These are phyloP conservation scores for Dimargaris cristalligena DNA, from an alignment of 192 early-diverging fungal genomes.

Conservation along the genomic window DNA sequence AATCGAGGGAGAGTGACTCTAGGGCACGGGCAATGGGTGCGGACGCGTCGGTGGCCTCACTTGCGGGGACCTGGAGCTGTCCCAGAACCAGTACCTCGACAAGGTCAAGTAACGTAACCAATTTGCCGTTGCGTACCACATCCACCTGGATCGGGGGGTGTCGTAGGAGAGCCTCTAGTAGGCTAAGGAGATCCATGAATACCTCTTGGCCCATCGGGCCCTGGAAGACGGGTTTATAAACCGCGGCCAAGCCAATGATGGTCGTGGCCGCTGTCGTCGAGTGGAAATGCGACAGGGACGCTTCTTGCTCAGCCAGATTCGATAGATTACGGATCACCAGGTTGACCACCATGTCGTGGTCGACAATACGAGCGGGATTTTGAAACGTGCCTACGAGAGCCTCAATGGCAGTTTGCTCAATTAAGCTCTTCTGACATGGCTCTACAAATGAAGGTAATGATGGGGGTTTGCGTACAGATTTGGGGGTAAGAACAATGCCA, in stretches of 20 bases:
- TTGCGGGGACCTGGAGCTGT: not conserved
- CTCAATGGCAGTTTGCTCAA: not conserved
- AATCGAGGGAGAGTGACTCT: not conserved
- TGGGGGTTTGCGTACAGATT: not conserved
- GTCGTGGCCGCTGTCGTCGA: not conserved
- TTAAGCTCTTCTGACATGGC: not conserved
- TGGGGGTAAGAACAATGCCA: not conserved
- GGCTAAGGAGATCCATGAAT: not conserved
- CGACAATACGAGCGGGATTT: not conserved
- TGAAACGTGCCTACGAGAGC: not conserved
- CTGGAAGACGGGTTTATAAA: not conserved
- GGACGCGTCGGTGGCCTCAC: not conserved
- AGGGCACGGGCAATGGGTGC: not conserved
- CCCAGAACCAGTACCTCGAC: not conserved
- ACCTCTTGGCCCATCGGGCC: not conserved
- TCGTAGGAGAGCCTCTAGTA: not conserved
- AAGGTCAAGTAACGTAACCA: not conserved
- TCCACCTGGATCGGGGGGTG: not conserved
- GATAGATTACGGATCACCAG: not conserved
- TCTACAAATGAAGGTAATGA: not conserved
- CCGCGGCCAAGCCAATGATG: not conserved
- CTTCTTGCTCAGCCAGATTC: not conserved
- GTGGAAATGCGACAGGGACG: not conserved
- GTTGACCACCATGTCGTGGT: not conserved
- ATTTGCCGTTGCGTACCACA: not conserved